Base-by-base conservation (phyloP, 768 basidiomycete species). In the Mycena chlorophos region DNA sequence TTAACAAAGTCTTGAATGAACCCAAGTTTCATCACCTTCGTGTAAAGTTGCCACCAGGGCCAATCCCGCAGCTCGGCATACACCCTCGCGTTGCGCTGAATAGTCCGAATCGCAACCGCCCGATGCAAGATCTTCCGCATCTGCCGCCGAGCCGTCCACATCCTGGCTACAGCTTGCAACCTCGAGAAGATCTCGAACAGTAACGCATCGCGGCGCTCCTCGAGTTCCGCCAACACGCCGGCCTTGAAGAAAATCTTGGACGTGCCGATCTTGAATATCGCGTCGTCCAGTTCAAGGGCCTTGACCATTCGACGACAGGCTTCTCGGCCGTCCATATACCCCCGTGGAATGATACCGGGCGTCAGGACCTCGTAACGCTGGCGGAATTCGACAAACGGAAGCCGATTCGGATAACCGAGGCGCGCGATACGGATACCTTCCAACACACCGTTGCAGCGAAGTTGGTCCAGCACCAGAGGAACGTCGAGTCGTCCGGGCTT, bases 201-300 rank as follows among this genome's bases (percentile, higher is more conserved):
- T n/a, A 93, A 73, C 13, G 83, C 78, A 69, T 99, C 96, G 16
- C 96, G 77, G 13, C 92, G 81, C 63, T 98, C 97, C 69, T 98
- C 97, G 8, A 98, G 80, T 63, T 96, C 96, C 28, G 97, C 97
- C 16, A 99, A 80, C 3, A 97, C 93, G 3, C 96, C 95, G 2
- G 97, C 95, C 68, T 98, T 98, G 84, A 99, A 98, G 78, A 98
- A 99, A 57, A 98, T 91, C 74, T 99, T 99, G 31, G 94, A 96
- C 0, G 91, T 93, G 5, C 97, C 97, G 51, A 98, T 90, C 65
- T 88, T 90, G 80, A 86, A 97, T 19, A 86, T 79, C 3, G 82
- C 76, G 46, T 88, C 85, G 68, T 97, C 94, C 30, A 99, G 82
- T 45, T 95, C 91, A 39, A 98, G 77, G 4, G 90, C 84, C 54